Evolutionary conservation across 2,329 filamentous ascomycete genomes (phyloP), one percentile per base, ranked within the genome.

Genomic region (Ascochyta koolunga): DNA sequence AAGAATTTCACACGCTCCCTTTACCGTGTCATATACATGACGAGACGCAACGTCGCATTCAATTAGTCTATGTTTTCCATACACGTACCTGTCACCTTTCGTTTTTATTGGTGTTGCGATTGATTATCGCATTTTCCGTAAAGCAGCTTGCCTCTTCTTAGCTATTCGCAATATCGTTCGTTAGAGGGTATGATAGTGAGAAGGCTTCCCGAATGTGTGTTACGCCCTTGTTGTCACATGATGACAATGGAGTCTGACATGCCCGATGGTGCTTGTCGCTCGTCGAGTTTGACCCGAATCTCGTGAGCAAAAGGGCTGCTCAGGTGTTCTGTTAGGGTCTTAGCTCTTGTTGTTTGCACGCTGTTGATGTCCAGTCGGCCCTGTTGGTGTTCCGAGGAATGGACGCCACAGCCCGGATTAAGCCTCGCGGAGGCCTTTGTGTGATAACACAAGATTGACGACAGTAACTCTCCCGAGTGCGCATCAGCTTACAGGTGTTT

Each of bases 361-460:
- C 25, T 25, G 9, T 25, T 41, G 16, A 21, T 29, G 9, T 5
- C 25, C 19, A 19, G 8, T 13, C 13, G 13, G 24, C n/a, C 9
- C 15, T 10, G 29, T n/a, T 39, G 21, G 40, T 40, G 35, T 11
- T 31, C 35, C 39, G 33, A 54, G 45, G 51, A 49, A 54, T 49
- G 44, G 21, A 35, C 31, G 27, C n/a, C 27, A 27, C 44, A n/a
- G 37, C 33, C 44, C 44, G 51, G 16, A 38, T 49, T 40, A 39
- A 49, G 51, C 39, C 39, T 36, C 37, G 25, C 21, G 32, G 37
- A 39, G 38, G 16, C 40, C 35, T 45, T 37, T 21, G 38, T 47
- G 50, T 38, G n/a, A 47, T 37, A 42, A 21, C 43, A 32, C 36
- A 24, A 42, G 13, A 3, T 40, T 15, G 29, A 35, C 4, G 16